Conservation (phyloP, 208 protist species). For the Ichthyophonus hoferi region DNA sequence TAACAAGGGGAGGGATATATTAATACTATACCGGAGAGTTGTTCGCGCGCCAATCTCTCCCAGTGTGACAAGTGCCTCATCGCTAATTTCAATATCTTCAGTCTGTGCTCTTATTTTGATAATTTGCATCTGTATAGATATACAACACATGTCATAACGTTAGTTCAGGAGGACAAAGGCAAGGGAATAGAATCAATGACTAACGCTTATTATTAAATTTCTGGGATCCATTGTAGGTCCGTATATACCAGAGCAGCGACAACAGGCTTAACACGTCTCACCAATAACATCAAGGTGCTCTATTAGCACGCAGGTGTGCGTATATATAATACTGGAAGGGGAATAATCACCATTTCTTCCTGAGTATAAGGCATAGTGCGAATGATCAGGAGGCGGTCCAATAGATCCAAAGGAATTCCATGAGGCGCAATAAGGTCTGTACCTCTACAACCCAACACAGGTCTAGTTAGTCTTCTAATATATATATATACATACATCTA, state of each 20-base stretch:
- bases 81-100: conserved; percentile 85
- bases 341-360: conserved; percentile 81
- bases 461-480: too few relatives aligned
- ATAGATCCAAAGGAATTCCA: conserved; percentile 97
- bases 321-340: conserved; percentile 42
- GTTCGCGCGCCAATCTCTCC: conserved; percentile 80
- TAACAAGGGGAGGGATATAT: neutral
- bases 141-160: too few relatives aligned
- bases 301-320: neutral
- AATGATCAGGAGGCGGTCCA: conserved; percentile 99
- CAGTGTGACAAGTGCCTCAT: conserved; percentile 79
- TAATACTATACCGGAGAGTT: conserved; percentile 75
- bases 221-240: neutral
- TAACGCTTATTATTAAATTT: neutral
- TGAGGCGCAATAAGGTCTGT: conserved; percentile 95
- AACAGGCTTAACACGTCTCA: neutral
- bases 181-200: neutral
- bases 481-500: too few relatives aligned
- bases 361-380: conserved; percentile 89
- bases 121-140: conserved; percentile 67
- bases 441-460: too few relatives aligned
- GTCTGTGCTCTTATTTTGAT: conserved; percentile 85
- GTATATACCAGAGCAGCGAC: neutral
- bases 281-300: neutral
- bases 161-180: too few relatives aligned